Evolutionary conservation across 1,284 basidiomycete genomes (phyloP).

Genomic region (Kwoniella shivajii): DNA sequence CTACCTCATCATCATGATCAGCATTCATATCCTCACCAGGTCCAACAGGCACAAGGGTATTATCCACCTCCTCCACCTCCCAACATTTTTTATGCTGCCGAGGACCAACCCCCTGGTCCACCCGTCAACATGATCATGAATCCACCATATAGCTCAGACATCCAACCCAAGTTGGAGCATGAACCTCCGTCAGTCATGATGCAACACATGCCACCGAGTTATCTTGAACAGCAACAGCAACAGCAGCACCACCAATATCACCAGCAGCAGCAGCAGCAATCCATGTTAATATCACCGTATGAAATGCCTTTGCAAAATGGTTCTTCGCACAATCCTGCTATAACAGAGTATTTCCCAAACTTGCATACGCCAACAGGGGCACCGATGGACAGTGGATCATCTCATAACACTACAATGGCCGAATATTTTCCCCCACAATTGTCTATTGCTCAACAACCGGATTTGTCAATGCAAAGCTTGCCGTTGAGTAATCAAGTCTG

Average conservation of each 20-base stretch:
- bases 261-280: conserved; percentile 4
- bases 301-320: conserved; percentile 12
- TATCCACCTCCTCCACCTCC: conserved; percentile 15
- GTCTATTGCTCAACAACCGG: not conserved
- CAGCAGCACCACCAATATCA: conserved; percentile 2
- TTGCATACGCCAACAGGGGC: conserved; percentile 4
- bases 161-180: conserved; percentile 1
- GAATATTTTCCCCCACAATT: conserved; percentile 18
- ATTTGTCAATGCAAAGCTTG: not conserved
- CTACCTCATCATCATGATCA: not conserved
- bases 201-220: conserved; percentile 7
- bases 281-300: conserved; percentile 11
- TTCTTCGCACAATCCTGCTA: conserved; percentile 12
- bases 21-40: conserved; percentile 1
- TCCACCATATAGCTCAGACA: not conserved
- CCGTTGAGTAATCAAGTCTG: conserved; percentile 1
- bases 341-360: conserved; percentile 21
- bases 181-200: conserved; percentile 8
- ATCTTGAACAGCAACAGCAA: conserved; percentile 8
- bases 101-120: conserved; percentile 11
- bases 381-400: conserved; percentile 11
- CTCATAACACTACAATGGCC: conserved; percentile 10
- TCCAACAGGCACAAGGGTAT: conserved; percentile 4
- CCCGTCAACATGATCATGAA: conserved; percentile 3
- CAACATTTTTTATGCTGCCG: conserved; percentile 14